Evolutionary conservation across 768 basidiomycete genomes (phyloP), one percentile per base, ranked within the genome.

Genomic region (Lentinula raphanica): DNA sequence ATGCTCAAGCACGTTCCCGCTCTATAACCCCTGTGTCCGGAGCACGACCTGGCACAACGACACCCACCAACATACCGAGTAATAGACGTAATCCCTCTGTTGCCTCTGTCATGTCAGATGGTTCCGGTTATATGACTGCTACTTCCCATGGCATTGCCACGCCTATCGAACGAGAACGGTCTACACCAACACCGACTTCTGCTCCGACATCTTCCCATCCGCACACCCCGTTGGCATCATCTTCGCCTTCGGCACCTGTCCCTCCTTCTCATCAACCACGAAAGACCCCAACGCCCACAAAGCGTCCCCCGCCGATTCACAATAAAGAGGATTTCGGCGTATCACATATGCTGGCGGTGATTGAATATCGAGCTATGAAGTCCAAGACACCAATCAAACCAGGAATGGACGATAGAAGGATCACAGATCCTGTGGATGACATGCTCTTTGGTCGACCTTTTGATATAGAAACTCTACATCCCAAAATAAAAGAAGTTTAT

Each of bases 271-370:
- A 38, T 3, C 29, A 54, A 38, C 60, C 59, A 12, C 59, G 60
- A 15, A 60, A 38, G 28, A 51, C 54, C 45, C 15, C 61, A 25
- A 46, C 67, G 2, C 69, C 72, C 3, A 68, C 72, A 12, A 79
- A 74, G 58, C 67, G 74, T 1, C 23, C 44, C 1, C 23, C 44
- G 8, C 75, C 79, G 32, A 68, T 82, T 42, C 70, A 88, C 49
- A 82, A 82, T n/a, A 80, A 79, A 60, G 86, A 95, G 66, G 92
- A 95, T 69, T 95, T 95, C 71, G 94, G 94, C 1, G 75, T 96
- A 25, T 73, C 82, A 7, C 80, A 86, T 53, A 94, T 97, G 91
- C 80, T 97, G 80, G 87, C 91, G 25, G 78, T 95, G 42, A 93
- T 97, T 56, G 88, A 94, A 69, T 79, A 81, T 36, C 78, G 79